These are phyloP conservation scores for Ceratobasidium sp. DNA, from an alignment of 1,284 basidiomycete species.

Conservation along the genomic window DNA sequence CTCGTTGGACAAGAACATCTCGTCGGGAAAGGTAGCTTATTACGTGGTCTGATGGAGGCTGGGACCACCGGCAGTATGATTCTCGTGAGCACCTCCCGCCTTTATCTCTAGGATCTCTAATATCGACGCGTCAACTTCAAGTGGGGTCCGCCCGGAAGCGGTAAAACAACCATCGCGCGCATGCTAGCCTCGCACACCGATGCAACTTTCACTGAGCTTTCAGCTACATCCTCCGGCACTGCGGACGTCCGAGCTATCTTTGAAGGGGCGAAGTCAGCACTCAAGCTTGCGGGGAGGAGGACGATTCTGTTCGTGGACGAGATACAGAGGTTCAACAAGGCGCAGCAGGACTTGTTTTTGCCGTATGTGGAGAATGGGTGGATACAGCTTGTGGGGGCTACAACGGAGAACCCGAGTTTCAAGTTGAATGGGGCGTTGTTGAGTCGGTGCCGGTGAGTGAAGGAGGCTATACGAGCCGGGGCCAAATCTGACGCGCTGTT, in stretches of 20 bases:
- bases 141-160: constrained; percentile 80
- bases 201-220: constrained; percentile 78
- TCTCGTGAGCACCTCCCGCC: constrained; percentile 51
- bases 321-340: constrained; percentile 87
- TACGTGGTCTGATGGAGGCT: constrained; percentile 62
- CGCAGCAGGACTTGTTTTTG: constrained; percentile 83
- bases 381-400: constrained; percentile 86
- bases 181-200: constrained; percentile 70
- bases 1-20: constrained; percentile 77
- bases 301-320: constrained; percentile 87
- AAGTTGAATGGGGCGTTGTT: constrained; percentile 80
- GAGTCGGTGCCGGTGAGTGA: constrained; percentile 78
- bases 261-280: constrained; percentile 79
- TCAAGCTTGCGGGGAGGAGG: constrained; percentile 74
- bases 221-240: constrained; percentile 77
- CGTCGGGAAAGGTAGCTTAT: constrained; percentile 63
- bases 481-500: background rate
- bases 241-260: constrained; percentile 83
- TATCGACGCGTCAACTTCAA: constrained; percentile 44
- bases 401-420: constrained; percentile 94
- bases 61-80: constrained; percentile 70
- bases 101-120: background rate
- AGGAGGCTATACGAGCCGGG: background rate
- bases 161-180: constrained; percentile 84
- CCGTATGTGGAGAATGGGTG: constrained; percentile 83